Conservation (phyloP, 1,284 basidiomycete genomes). For the Rhodotorula glutinis region DNA sequence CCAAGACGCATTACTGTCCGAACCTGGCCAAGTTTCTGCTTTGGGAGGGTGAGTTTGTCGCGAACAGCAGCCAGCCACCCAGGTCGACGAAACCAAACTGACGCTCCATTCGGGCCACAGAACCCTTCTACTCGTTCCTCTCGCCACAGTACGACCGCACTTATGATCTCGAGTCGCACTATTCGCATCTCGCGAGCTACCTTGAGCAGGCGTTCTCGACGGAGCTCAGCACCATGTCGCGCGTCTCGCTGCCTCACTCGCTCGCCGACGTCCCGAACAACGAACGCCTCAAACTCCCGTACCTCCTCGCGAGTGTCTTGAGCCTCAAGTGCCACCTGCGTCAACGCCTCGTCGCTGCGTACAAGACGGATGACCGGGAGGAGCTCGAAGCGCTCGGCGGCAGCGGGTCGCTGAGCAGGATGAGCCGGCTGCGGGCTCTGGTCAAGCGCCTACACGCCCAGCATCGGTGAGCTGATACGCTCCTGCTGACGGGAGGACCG, state of each 20-base stretch:
- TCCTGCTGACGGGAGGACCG: background rate
- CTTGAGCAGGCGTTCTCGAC: constrained; percentile 40
- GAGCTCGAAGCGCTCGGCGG: constrained; percentile 42
- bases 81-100: too few species aligned
- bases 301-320: constrained; percentile 42
- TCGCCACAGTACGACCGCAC: constrained; percentile 42
- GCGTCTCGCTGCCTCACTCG: constrained; percentile 36
- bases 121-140: constrained; percentile 45
- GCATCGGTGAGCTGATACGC: constrained; percentile 44
- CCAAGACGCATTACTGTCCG: constrained; percentile 43
- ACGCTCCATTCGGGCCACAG: constrained; percentile 11
- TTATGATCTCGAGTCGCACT: constrained; percentile 44
- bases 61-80: too few species aligned
- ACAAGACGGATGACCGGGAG: constrained; percentile 31
- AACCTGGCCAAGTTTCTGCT: constrained; percentile 50
- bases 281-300: constrained; percentile 38
- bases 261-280: constrained; percentile 40
- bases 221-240: constrained; percentile 31
- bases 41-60: constrained; percentile 47
- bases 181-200: constrained; percentile 36
- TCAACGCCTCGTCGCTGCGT: constrained; percentile 40
- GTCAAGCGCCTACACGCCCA: constrained; percentile 44
- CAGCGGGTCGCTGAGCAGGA: constrained; percentile 19
- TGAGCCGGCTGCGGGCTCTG: constrained; percentile 36
- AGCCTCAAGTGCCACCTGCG: constrained; percentile 43